Conservation (phyloP, 2,329 filamentous ascomycete species). For the Trichoderma aggressivum region DNA sequence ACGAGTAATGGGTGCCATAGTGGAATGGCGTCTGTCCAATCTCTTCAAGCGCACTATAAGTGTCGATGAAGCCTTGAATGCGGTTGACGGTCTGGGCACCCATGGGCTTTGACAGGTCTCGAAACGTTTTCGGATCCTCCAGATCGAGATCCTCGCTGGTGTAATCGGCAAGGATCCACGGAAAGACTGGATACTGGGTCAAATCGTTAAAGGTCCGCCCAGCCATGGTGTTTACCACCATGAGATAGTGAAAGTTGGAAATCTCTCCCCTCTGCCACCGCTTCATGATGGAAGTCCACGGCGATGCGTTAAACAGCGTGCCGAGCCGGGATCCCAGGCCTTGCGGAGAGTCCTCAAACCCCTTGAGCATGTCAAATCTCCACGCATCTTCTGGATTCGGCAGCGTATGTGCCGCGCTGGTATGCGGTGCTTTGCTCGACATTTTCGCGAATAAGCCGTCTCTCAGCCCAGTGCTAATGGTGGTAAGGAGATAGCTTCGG, state of each 20-base stretch:
- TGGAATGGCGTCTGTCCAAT: conserved; percentile 94
- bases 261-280: conserved; percentile 93
- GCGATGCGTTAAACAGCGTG: conserved; percentile 81
- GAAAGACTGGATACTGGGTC: conserved; percentile 97
- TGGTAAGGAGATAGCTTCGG: conserved; percentile 87
- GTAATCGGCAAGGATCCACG: conserved; percentile 95
- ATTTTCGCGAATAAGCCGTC: conserved; percentile 81
- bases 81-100: conserved; percentile 78
- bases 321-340: conserved; percentile 83
- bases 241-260: conserved; percentile 97
- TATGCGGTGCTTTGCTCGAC: conserved; percentile 74
- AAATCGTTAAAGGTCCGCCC: conserved; percentile 96
- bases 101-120: conserved; percentile 94
- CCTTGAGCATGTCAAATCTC: conserved; percentile 81
- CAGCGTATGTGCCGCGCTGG: conserved; percentile 64
- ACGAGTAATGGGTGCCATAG: conserved; percentile 98
- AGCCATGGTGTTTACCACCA: conserved; percentile 97
- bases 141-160: conserved; percentile 90
- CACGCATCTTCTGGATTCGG: conserved; percentile 83
- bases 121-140: conserved; percentile 76
- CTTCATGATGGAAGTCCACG: conserved; percentile 79
- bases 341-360: conserved; percentile 56
- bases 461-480: conserved; percentile 67
- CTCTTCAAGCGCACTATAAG: conserved; percentile 83
- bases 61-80: conserved; percentile 75